These are phyloP conservation scores for Juglanconis sp. DNA, from an alignment of 2,329 filamentous ascomycete species.

Conservation along the genomic window DNA sequence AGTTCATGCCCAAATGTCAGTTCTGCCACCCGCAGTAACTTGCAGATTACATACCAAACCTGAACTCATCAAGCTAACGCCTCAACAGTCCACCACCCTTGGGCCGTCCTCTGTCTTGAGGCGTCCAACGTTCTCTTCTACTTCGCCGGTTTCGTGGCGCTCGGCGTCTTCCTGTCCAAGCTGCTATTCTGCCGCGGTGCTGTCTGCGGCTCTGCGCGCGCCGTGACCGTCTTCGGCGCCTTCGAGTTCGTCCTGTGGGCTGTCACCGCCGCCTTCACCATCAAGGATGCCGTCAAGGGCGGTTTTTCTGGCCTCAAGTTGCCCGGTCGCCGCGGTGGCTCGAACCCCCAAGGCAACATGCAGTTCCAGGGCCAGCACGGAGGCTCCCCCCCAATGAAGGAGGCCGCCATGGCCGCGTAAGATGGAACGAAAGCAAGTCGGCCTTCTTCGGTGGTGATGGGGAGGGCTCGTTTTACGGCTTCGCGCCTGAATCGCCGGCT, in stretches of 20 bases:
- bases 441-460: background rate
- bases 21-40: background rate
- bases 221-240: constrained; percentile 52
- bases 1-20: constrained; percentile 41
- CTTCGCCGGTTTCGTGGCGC: constrained; percentile 57
- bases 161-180: constrained; percentile 53
- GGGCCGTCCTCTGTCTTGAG: constrained; percentile 47
- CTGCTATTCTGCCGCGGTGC: constrained; percentile 55
- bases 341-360: background rate
- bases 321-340: background rate
- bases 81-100: constrained; percentile 43
- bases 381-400: constrained; percentile 34
- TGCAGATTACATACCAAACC: background rate
- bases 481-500: constrained; percentile 2
- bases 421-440: background rate
- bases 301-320: constrained; percentile 23
- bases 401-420: constrained; percentile 25
- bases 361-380: constrained; percentile 38
- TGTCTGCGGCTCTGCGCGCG: constrained; percentile 54
- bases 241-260: constrained; percentile 53
- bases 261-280: constrained; percentile 43
- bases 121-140: constrained; percentile 52
- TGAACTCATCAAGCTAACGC: background rate
- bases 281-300: constrained; percentile 45
- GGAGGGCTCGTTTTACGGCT: constrained; percentile 1